These are phyloP conservation scores for Coniochaeta hoffmannii DNA, from an alignment of 2,329 filamentous ascomycete genomes.

Conservation along the genomic window DNA sequence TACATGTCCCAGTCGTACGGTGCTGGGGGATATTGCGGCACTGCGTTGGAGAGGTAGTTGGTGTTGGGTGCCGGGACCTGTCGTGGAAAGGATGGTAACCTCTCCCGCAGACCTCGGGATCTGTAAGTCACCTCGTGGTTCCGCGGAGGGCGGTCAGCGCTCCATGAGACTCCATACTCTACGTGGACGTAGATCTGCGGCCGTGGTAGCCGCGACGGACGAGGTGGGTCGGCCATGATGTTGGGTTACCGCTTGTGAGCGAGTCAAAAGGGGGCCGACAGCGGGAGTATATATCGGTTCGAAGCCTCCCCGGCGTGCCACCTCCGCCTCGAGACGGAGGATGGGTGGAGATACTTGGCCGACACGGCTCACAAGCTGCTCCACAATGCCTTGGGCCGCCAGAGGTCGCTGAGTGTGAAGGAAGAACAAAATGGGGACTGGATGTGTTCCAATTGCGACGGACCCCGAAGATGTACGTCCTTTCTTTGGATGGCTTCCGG, in stretches of 20 bases:
- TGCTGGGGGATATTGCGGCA: slow-evolving; percentile 1
- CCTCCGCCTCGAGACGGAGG: neutral
- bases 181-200: slow-evolving; percentile 38
- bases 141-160: slow-evolving; percentile 32
- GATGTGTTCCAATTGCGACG: neutral
- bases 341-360: neutral
- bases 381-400: neutral
- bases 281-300: neutral
- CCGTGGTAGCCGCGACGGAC: slow-evolving; percentile 12
- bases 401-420: neutral
- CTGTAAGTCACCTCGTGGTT: slow-evolving; percentile 38
- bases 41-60: slow-evolving; percentile 30
- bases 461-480: neutral
- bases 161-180: slow-evolving; percentile 45
- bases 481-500: neutral
- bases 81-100: slow-evolving; percentile 33
- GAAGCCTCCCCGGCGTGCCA: no score
- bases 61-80: slow-evolving; percentile 37
- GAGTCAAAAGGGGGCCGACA: neutral
- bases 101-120: slow-evolving; percentile 36
- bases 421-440: neutral
- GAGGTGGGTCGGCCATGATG: neutral
- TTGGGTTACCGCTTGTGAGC: neutral
- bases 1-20: neutral
- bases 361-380: neutral